These are phyloP conservation scores for Breynia disticha DNA, from an alignment of 441 rosid genomes.

Conservation along the genomic window DNA sequence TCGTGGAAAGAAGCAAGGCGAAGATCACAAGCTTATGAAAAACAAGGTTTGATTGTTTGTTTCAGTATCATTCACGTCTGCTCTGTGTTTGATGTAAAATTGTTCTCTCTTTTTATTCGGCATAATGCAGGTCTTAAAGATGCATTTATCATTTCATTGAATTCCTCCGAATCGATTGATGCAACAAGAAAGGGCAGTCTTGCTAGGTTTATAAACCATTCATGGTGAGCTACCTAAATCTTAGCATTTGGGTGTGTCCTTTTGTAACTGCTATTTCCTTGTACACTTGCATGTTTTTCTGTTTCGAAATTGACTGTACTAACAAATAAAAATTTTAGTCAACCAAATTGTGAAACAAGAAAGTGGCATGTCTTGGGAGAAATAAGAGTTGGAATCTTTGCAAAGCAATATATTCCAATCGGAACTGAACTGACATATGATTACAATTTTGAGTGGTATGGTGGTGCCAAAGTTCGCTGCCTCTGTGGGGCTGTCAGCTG, in stretches of 20 bases:
- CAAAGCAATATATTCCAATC: conserved; percentile 56
- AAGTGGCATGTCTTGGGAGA: conserved; percentile 93
- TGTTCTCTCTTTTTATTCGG: conserved; percentile 11
- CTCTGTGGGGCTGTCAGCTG: conserved; percentile 80
- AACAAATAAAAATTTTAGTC: conserved; percentile 35
- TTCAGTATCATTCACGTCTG: conserved; percentile 2
- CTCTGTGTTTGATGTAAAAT: conserved; percentile 4
- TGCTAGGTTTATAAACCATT: conserved; percentile 93
- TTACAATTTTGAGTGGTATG: conserved; percentile 94
- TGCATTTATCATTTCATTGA: conserved; percentile 86
- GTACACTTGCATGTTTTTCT: background rate
- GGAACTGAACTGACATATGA: conserved; percentile 78
- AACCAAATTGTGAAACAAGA: conserved; percentile 94
- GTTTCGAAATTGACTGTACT: conserved; percentile 14
- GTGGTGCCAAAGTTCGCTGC: conserved; percentile 95
- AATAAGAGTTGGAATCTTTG: conserved; percentile 91
- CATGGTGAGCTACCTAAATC: conserved; percentile 53
- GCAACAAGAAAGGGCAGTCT: conserved; percentile 89
- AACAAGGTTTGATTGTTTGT: conserved; percentile 34
- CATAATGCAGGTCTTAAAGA: conserved; percentile 64
- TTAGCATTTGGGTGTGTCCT: background rate
- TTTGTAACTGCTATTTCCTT: background rate
- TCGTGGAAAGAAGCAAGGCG: conserved; percentile 87
- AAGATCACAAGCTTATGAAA: conserved; percentile 73
- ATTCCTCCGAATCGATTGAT: conserved; percentile 73